phyloP scores from a whole-genome alignment of 148 eudicot species.

The Limonium bicolor region DNA sequence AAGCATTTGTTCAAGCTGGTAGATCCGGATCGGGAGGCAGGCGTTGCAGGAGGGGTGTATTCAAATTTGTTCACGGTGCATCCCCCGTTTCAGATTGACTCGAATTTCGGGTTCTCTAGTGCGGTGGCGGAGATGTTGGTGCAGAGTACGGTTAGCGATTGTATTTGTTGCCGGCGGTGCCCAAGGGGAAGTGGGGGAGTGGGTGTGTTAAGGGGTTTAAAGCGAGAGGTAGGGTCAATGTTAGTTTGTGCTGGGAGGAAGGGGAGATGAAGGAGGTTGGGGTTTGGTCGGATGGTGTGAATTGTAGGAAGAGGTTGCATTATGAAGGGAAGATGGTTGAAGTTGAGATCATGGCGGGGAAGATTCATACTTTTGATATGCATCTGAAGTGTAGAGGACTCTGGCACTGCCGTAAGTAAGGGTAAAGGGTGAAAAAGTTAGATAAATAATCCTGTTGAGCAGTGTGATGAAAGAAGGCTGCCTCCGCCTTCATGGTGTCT shows the following conservation, averaged over 20 bases:
- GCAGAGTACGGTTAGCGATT: slow-evolving; percentile 66
- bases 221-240: slow-evolving; percentile 60
- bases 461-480: too few relatives aligned
- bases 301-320: slow-evolving; percentile 26
- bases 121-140: slow-evolving; percentile 87
- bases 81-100: slow-evolving; percentile 85
- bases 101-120: slow-evolving; percentile 74
- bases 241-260: slow-evolving; percentile 60
- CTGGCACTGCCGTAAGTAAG: too few relatives aligned
- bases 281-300: slow-evolving; percentile 24
- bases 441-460: too few relatives aligned
- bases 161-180: slow-evolving; percentile 67
- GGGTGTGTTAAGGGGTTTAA: slow-evolving; percentile 80
- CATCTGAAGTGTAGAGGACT: slow-evolving; percentile 26
- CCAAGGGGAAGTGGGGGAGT: slow-evolving; percentile 53
- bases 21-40: slow-evolving; percentile 39
- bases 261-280: slow-evolving; percentile 55
- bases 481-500: too few relatives aligned
- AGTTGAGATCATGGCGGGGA: slow-evolving; percentile 24
- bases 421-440: too few relatives aligned
- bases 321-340: slow-evolving; percentile 26
- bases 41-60: slow-evolving; percentile 70
- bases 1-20: slow-evolving; percentile 66
- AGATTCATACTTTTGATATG: slow-evolving; percentile 30
- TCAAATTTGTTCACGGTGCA: slow-evolving; percentile 68